Conservation (phyloP, 371 early-diverging fungal genomes). For the Racocetra persica region DNA sequence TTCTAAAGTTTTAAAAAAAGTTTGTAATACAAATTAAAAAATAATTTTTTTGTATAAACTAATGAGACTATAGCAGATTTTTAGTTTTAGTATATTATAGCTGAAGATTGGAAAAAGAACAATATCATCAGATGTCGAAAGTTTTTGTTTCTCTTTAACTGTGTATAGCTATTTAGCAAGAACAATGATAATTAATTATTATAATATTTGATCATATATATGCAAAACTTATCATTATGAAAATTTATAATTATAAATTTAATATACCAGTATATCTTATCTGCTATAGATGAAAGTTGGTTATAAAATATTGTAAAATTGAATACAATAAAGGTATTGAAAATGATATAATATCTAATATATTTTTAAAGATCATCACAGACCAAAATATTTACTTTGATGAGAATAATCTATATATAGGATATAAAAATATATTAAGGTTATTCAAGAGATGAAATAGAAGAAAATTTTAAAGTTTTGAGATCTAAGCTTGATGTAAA, state of each 20-base stretch:
- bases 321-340: neutral
- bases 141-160: slow-evolving; percentile 29
- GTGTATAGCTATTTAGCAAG: neutral
- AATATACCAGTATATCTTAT: slow-evolving; percentile 23
- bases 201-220: neutral
- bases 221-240: neutral
- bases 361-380: too few species aligned
- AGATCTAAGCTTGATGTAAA: slow-evolving; percentile 21
- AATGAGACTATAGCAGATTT: neutral
- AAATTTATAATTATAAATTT: neutral
- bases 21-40: too few species aligned
- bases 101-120: slow-evolving; percentile 33
- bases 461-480: slow-evolving; percentile 15
- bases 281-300: neutral
- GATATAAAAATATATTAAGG: neutral
- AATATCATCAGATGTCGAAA: slow-evolving; percentile 24
- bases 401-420: too few species aligned
- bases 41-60: too few species aligned
- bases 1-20: too few species aligned
- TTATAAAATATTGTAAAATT: neutral
- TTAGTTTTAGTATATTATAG: slow-evolving; percentile 29
- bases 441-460: slow-evolving; percentile 17
- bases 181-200: neutral
- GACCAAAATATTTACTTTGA: too few species aligned
- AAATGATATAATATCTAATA: neutral